phyloP scores from a whole-genome alignment of 768 basidiomycete species.

The Tremella yokohamensis region DNA sequence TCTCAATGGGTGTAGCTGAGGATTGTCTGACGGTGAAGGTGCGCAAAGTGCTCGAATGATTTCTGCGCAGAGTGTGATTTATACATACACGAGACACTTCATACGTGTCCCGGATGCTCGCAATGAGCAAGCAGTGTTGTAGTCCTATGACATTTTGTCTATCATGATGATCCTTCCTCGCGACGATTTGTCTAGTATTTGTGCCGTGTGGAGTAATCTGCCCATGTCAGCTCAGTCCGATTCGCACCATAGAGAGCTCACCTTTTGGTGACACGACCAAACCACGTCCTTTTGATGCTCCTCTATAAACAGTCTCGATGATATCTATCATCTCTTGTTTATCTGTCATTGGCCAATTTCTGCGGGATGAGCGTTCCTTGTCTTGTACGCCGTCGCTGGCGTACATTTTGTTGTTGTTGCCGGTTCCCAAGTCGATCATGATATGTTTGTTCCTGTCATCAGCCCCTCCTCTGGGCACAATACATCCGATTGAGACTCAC shows the following conservation, averaged over 20 bases:
- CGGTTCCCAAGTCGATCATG: constrained; percentile 99
- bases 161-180: background rate
- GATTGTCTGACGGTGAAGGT: constrained; percentile 25
- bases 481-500: constrained; percentile 54
- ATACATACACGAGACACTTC: constrained; percentile 90
- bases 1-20: background rate
- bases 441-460: constrained; percentile 86
- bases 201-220: constrained; percentile 80
- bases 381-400: background rate
- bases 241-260: constrained; percentile 49
- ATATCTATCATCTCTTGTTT: constrained; percentile 99
- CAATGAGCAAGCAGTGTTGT: constrained; percentile 15
- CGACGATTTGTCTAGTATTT: constrained; percentile 57
- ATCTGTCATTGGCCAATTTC: constrained; percentile 98
- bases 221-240: constrained; percentile 1
- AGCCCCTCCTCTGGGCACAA: background rate
- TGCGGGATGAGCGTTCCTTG: constrained; percentile 44
- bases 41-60: constrained; percentile 76
- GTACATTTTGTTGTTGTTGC: constrained; percentile 98
- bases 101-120: constrained; percentile 73
- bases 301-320: constrained; percentile 95
- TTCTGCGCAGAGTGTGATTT: constrained; percentile 96
- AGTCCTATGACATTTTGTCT: background rate
- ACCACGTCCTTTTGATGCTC: constrained; percentile 96
- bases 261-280: constrained; percentile 95